Base-by-base conservation (phyloP, 495 filamentous ascomycete species). In the Aspergillus sclerotioniger region DNA sequence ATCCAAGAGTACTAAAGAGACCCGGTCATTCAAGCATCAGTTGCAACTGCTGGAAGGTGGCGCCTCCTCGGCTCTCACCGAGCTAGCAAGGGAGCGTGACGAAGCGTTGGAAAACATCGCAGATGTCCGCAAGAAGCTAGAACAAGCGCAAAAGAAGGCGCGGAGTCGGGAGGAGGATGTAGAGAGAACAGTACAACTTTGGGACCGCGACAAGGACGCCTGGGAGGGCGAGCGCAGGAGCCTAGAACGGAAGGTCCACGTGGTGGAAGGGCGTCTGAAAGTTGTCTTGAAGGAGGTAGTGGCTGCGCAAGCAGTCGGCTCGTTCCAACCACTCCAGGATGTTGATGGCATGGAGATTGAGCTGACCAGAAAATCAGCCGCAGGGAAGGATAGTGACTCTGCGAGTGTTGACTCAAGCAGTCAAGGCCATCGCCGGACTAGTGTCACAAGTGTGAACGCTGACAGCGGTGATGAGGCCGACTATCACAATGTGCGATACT, bases 31-130 rank as follows among this genome's bases (percentile, higher is more conserved):
- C 25, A 92, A 91, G 65, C 87, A 90, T 43, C 91, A 96, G 66
- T 76, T 98, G 50, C 82, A 91, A 58, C 78, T 93, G 44, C 74
- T 96, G 16, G 94, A 99, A 74, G 89, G 89, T 49, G 93, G 92
- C 3, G 90, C 90, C 6, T 85, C 90, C 8, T 90, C 89, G 6
- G 92, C 92, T 13, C 77, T 98, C 15, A 84, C 85, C 50, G 89
- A 92, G 55, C 76, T 98, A 25, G 86, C 89, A 13, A 86, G 84
- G 52, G 95, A 99, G 71, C 83, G 93, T 20, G 93, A 99, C 61
- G 86, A 90, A 58, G 90, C 90, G 5, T 81, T 92, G 10, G 87
- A 90, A 29, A 80, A 80, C n/a, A 81, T 82, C 45, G 73, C 77
- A 6, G 93, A 98, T 62, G 78, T 88, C 29, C 90, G 84, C 66